A percentile compares a stretch with the other conserved stretches of the same genome.
Evolutionary conservation across 1,284 basidiomycete genomes (phyloP).

Genomic region (Puccinia coronata): DNA sequence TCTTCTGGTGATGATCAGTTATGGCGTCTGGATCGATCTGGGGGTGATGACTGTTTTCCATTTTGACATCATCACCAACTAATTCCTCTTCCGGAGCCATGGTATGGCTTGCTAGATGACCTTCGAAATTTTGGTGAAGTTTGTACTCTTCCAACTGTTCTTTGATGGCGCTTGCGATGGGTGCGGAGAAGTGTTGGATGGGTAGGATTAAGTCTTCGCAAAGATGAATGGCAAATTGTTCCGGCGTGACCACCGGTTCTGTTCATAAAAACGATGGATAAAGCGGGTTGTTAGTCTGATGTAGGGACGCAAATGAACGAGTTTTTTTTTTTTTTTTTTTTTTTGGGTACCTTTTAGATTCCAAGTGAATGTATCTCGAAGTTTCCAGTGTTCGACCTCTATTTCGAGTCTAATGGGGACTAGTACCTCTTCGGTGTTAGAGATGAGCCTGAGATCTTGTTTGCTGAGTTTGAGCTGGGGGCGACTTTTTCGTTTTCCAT

Average conservation of each 20-base stretch:
- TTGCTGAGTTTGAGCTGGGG: conserved; percentile 53
- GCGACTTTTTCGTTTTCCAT: conserved; percentile 53
- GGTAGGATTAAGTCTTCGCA: conserved; percentile 88
- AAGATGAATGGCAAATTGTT: conserved; percentile 82
- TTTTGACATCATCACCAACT: not conserved
- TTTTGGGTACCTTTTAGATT: conserved; percentile 73
- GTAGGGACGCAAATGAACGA: not conserved
- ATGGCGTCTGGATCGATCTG: conserved; percentile 16
- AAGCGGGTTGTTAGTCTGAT: not conserved
- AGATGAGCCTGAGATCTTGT: conserved; percentile 64
- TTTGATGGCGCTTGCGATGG: conserved; percentile 80
- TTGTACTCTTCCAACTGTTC: conserved; percentile 78
- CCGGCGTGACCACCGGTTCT: conserved; percentile 86
- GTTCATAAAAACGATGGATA: conserved; percentile 40
- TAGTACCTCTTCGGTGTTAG: conserved; percentile 71
- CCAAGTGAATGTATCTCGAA: conserved; percentile 97
- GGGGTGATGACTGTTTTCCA: not conserved
- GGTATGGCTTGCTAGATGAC: conserved; percentile 9
- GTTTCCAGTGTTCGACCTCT: conserved; percentile 82
- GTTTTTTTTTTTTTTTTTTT: not conserved
- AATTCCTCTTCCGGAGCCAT: not conserved
- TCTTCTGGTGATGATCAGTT: conserved; percentile 36
- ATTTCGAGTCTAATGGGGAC: conserved; percentile 93
- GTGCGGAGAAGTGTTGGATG: conserved; percentile 66
- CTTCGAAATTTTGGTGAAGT: conserved; percentile 54